Base-by-base conservation (phyloP, 2,329 filamentous ascomycete species). In the Hymenoscyphus occultus region DNA sequence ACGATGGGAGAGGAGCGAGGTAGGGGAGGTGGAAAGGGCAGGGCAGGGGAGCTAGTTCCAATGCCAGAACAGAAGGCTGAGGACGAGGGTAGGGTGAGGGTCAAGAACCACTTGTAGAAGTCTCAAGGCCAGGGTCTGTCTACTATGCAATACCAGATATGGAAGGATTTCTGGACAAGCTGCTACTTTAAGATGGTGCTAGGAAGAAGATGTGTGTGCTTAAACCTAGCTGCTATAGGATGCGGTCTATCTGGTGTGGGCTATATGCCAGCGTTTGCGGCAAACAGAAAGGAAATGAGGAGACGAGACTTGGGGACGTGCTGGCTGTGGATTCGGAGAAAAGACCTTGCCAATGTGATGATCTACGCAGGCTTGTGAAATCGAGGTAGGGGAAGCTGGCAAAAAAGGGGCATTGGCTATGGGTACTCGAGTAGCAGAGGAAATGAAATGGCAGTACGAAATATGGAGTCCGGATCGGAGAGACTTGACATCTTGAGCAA, bases 281-380 rank as follows among this genome's bases (percentile, higher is more conserved):
- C 70, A 72, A 71, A 70, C 67, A 71, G 68, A 68, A 63, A 65
- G 67, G 65, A 71, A 68, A 69, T 71, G 67, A 70, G 56, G 45
- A 66, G 57, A 45, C 59, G 59, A 48, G 54, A 62, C n/a, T 56
- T 56, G 60, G 32, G 60, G 60, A 22, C 60, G 56, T 57, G 56
- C 56, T 57, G 31, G 32, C 48, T 19, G 48, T 54, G 48, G 56
- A 57, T 57, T 57, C 31, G 56, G 56, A 39, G 31, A 57, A 57
- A 39, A 35, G 56, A 19, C 56, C 56, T 57, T 57, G 54, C 54
- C 10, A 32, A 16, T 57, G 28, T 57, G 32, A 39, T 57, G 54
- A 31, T 57, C 54, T 32, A 32, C 54, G 54, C 32, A 57, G 32
- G 54, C 54, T n/a, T 39, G 54, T 57, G 54, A 16, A 32, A 57